These are phyloP conservation scores for Boletus rufocinnamomeus DNA, from an alignment of 768 basidiomycete species.

Conservation along the genomic window DNA sequence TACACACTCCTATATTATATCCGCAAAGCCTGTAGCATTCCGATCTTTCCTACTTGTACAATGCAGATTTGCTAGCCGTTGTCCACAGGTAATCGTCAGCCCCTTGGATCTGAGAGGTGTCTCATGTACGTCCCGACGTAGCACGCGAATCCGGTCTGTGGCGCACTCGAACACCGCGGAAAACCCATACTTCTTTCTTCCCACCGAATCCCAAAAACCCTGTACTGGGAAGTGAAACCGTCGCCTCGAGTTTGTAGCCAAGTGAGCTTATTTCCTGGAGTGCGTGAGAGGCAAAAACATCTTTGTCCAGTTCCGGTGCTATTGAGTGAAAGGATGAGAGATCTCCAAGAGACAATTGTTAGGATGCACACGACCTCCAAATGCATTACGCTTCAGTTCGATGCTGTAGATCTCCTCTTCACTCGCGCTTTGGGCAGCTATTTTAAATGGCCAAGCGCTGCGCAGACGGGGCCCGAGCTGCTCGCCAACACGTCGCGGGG, in stretches of 20 bases:
- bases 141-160: conserved; percentile 34
- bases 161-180: conserved; percentile 45
- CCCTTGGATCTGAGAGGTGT: not conserved
- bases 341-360: not conserved
- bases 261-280: conserved; percentile 57
- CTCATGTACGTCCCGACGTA: conserved; percentile 24
- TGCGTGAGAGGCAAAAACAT: conserved; percentile 61
- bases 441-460: conserved; percentile 42
- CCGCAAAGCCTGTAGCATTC: conserved; percentile 1
- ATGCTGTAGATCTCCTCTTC: conserved; percentile 56
- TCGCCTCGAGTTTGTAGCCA: conserved; percentile 65
- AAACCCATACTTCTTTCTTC: conserved; percentile 65
- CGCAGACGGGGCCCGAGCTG: conserved; percentile 43
- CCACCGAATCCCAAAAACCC: conserved; percentile 41
- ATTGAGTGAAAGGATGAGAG: conserved; percentile 4
- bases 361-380: conserved; percentile 32
- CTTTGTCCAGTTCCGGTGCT: conserved; percentile 50
- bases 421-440: conserved; percentile 44
- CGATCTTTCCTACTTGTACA: conserved; percentile 17
- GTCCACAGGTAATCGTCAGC: not conserved
- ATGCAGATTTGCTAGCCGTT: not conserved
- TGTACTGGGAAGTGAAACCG: conserved; percentile 55
- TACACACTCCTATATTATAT: conserved; percentile 5
- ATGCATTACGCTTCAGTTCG: conserved; percentile 49
- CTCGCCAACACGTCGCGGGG: conserved; percentile 40